These are phyloP conservation scores for Yamadazyma songkhlaensis DNA, from an alignment of 1,139 yeast species.

Conservation along the genomic window DNA sequence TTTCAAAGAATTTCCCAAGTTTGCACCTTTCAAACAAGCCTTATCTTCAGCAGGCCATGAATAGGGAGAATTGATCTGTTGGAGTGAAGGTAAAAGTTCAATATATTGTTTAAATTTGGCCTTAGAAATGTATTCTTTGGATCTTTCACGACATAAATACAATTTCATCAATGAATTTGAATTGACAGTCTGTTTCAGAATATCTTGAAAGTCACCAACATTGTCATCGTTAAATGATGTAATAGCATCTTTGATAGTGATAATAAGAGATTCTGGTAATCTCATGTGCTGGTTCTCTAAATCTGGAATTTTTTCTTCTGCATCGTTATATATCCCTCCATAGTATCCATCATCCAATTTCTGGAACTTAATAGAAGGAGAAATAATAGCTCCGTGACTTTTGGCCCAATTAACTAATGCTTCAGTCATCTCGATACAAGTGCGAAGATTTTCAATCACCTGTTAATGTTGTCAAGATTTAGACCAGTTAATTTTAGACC, in stretches of 20 bases:
- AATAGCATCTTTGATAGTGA: slow-evolving; percentile 45
- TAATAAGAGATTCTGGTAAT: slow-evolving; percentile 37
- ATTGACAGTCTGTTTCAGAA: slow-evolving; percentile 22
- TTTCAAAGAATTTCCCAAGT: slow-evolving; percentile 40
- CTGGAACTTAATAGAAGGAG: slow-evolving; percentile 21
- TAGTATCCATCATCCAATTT: slow-evolving; percentile 27
- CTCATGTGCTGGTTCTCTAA: slow-evolving; percentile 20
- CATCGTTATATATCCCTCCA: slow-evolving; percentile 31
- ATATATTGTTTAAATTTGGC: slow-evolving; percentile 51
- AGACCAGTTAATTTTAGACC: not conserved
- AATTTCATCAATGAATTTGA: slow-evolving; percentile 48
- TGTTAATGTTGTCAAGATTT: slow-evolving; percentile 2
- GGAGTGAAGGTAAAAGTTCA: slow-evolving; percentile 52
- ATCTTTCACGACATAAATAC: slow-evolving; percentile 39
- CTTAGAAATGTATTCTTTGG: slow-evolving; percentile 10
- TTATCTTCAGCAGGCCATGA: slow-evolving; percentile 58
- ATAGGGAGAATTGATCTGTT: slow-evolving; percentile 54
- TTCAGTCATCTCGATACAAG: slow-evolving; percentile 3
- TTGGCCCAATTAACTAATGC: slow-evolving; percentile 49
- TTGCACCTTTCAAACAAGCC: slow-evolving; percentile 56
- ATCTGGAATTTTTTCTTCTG: slow-evolving; percentile 8
- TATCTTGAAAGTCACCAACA: slow-evolving; percentile 15
- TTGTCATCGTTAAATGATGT: slow-evolving; percentile 26
- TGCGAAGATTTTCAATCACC: slow-evolving; percentile 1
- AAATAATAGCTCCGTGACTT: slow-evolving; percentile 44